Evolutionary conservation across 2,329 filamentous ascomycete genomes (phyloP), one percentile per base, ranked within the genome.

Genomic region (Xylaria multiplex): DNA sequence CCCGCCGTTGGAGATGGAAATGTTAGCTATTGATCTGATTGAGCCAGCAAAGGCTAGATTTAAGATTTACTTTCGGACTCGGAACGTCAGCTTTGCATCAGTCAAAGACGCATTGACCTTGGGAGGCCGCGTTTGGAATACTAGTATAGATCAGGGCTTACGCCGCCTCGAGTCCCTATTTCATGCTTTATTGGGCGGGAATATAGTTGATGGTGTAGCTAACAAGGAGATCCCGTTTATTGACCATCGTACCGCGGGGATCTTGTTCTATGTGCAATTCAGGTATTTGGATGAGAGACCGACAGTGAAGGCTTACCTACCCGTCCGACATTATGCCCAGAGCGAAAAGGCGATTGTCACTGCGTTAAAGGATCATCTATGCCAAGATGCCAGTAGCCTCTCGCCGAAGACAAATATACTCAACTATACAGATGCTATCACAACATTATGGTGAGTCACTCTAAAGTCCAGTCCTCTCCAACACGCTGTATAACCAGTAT

Each of bases 211-310:
- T 19, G 19, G 19, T 19, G 19, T 19, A 19, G 19, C 19, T 19
- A 19, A 19, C 19, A 19, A 19, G 19, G 19, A 19, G 19, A 19
- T 19, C 19, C 19, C 19, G 19, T 19, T 19, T 19, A 19, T 19
- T 19, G 19, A 19, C 11, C 66, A 66, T 46, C 66, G 66, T 8
- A 66, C 66, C 2, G 66, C 66, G 4, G 67, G 67, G 3, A 65
- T 69, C 19, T 61, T 67, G 2, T 69, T 67, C 52, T 67, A 69
- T 22, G 62, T 67, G 2, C 65, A 67, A 27, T 67, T 69, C 30
- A 55, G 40, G 19, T 22, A 60, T 6, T 65, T 55, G 9, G 62
- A 65, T 43, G 9, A 32, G 5, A 57, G 16, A 1, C 67, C 65
- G 3, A 52, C 54, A 1, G 59, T 48, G 19, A 69, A 69, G 30